These are phyloP conservation scores for Luvunga scandens DNA, from an alignment of 345 rosid species.

Conservation along the genomic window DNA sequence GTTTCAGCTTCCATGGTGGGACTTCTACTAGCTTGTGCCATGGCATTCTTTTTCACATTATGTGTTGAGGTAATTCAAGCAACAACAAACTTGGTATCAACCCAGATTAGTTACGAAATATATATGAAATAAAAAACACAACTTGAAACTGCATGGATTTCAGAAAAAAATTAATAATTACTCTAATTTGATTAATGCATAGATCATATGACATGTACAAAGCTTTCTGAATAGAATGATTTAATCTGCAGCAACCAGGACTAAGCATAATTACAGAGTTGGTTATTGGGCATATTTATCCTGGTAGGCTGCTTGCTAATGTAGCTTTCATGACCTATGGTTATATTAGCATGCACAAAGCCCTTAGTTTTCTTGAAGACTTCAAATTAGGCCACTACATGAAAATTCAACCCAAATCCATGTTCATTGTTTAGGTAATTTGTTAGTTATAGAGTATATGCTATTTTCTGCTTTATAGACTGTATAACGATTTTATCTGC, in stretches of 20 bases:
- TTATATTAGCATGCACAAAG: slow-evolving; percentile 38
- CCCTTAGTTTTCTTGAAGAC: slow-evolving; percentile 44
- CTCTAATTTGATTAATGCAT: neutral
- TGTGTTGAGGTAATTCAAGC: slow-evolving; percentile 49
- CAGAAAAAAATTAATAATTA: neutral
- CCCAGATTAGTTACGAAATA: neutral
- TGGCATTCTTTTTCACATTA: slow-evolving; percentile 48
- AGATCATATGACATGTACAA: neutral
- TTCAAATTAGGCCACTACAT: slow-evolving; percentile 60
- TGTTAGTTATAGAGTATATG: neutral
- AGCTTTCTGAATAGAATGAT: neutral
- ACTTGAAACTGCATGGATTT: no score
- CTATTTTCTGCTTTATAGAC: neutral
- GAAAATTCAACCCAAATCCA: slow-evolving; percentile 57
- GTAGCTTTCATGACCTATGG: slow-evolving; percentile 50
- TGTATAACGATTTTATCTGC: no score
- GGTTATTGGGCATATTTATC: slow-evolving; percentile 50
- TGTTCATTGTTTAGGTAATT: slow-evolving; percentile 51
- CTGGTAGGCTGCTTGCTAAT: slow-evolving; percentile 50
- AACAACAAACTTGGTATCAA: slow-evolving; percentile 48
- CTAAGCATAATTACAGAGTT: slow-evolving; percentile 46
- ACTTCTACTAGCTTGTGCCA: slow-evolving; percentile 29
- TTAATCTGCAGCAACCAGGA: slow-evolving; percentile 36
- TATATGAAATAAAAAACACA: no score
- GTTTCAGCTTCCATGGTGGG: slow-evolving; percentile 61